phyloP scores from a whole-genome alignment of 805 yeast species.

The Pichia manshurica region DNA sequence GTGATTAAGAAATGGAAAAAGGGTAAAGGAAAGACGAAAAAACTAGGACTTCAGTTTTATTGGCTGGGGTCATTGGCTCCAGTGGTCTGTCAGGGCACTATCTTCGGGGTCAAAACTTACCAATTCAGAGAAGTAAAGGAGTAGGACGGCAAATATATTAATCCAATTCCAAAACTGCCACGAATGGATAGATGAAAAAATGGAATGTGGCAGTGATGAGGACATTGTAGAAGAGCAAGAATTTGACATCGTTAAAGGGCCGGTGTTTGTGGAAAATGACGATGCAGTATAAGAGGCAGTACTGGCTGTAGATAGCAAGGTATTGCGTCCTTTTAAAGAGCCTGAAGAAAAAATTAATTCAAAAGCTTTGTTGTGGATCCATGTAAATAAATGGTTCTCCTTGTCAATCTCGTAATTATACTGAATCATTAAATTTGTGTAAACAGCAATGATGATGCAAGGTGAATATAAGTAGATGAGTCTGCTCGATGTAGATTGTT shows the following conservation, averaged over 20 bases:
- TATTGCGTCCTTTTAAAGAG: constrained; percentile 3
- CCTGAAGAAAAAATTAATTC: constrained; percentile 11
- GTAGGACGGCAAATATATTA: constrained; percentile 73
- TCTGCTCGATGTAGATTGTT: constrained; percentile 35
- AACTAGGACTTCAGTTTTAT: background rate
- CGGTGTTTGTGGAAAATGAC: background rate
- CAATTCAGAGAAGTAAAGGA: constrained; percentile 77
- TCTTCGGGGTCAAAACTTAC: constrained; percentile 35
- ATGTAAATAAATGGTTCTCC: constrained; percentile 36
- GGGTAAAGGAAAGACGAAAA: background rate
- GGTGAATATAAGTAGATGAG: constrained; percentile 86
- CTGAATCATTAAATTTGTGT: constrained; percentile 89
- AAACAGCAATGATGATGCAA: constrained; percentile 88
- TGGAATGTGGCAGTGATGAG: constrained; percentile 1
- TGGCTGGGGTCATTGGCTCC: constrained; percentile 16
- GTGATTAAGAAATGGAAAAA: background rate
- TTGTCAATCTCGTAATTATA: constrained; percentile 70
- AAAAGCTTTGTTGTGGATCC: constrained; percentile 24
- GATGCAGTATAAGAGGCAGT: background rate
- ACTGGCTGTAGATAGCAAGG: background rate
- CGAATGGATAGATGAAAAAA: constrained; percentile 42
- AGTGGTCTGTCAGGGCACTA: constrained; percentile 30
- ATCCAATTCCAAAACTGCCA: constrained; percentile 98
- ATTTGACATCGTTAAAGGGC: background rate
- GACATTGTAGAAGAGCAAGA: background rate